Conservation (phyloP, 129 eudicot species). For the Chrysanthemum seticuspe region DNA sequence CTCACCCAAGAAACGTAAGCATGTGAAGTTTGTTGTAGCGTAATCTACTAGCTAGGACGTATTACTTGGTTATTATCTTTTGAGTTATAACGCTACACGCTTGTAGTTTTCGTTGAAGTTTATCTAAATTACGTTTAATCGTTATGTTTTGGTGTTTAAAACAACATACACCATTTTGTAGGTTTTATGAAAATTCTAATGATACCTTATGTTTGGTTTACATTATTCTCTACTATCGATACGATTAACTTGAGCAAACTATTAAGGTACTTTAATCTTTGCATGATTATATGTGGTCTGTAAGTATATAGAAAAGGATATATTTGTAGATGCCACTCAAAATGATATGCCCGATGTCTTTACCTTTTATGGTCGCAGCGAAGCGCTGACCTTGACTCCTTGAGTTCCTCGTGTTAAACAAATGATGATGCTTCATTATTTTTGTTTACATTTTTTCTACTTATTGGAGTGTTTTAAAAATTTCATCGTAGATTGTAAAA, state of each 20-base stretch:
- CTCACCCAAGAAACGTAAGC: constrained; percentile 12
- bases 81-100: constrained; percentile 2
- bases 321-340: no score
- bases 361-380: no score
- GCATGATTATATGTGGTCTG: neutral
- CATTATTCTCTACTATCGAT: neutral
- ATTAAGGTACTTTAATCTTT: neutral
- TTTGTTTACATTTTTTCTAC: no score
- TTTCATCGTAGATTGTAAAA: no score
- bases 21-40: neutral
- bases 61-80: constrained; percentile 4
- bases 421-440: no score
- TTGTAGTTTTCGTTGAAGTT: neutral
- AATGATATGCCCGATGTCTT: no score
- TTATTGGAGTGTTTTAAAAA: no score
- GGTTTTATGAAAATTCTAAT: neutral
- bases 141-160: neutral
- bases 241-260: neutral
- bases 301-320: no score
- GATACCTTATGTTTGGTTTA: neutral
- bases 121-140: neutral
- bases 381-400: no score
- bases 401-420: no score
- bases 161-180: neutral
- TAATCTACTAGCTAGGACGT: neutral